Conservation (phyloP, 805 yeast species). For the Schwanniomyces polymorphus region DNA sequence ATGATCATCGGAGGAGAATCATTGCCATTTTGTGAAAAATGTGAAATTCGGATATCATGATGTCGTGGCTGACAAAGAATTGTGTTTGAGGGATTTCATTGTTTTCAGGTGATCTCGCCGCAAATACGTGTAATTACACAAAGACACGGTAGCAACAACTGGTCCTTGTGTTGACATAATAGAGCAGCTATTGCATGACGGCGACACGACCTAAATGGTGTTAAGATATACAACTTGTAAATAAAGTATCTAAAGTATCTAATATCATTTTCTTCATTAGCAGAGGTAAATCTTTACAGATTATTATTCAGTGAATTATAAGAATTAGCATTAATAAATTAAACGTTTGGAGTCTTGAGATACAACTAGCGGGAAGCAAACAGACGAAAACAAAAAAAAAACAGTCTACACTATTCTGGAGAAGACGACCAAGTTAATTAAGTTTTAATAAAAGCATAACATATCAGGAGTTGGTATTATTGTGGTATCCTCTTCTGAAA, state of each 20-base stretch:
- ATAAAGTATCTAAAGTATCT: background rate
- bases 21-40: background rate
- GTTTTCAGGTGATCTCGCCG: no score
- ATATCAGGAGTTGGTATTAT: background rate
- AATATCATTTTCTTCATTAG: background rate
- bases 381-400: background rate
- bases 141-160: background rate
- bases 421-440: background rate
- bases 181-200: background rate
- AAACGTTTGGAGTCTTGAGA: no score
- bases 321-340: no score
- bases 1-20: no score
- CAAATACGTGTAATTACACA: slow-evolving; percentile 2
- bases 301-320: background rate
- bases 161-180: background rate
- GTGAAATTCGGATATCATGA: background rate
- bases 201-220: background rate
- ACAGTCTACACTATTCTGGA: background rate
- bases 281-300: background rate
- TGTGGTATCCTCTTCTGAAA: background rate
- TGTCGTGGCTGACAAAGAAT: no score
- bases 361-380: no score
- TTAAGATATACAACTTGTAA: background rate
- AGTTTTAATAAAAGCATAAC: background rate
- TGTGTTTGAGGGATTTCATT: no score